These are phyloP conservation scores for Poronia punctata DNA, from an alignment of 495 filamentous ascomycete species.

Conservation along the genomic window DNA sequence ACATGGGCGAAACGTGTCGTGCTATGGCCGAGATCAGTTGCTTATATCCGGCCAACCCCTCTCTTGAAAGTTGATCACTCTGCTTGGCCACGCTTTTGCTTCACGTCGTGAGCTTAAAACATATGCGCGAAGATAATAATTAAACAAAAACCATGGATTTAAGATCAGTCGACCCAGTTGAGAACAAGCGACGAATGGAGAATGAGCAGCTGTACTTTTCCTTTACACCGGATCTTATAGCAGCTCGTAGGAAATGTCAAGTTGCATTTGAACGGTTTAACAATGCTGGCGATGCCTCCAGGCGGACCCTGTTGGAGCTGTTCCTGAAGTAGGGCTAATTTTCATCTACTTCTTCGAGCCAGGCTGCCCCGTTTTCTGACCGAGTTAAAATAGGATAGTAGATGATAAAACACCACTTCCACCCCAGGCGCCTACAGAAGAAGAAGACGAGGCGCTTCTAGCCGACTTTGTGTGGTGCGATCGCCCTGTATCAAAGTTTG, in stretches of 20 bases:
- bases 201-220: conserved; percentile 46
- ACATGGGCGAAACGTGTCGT: too few species aligned
- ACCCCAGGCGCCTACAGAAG: conserved; percentile 40
- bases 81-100: too few species aligned
- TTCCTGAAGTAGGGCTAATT: conserved; percentile 60
- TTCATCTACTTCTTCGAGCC: too few species aligned
- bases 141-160: conserved; percentile 5
- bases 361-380: not conserved
- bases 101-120: too few species aligned
- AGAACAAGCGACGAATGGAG: conserved; percentile 43
- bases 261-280: conserved; percentile 58
- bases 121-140: too few species aligned
- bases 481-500: conserved; percentile 57
- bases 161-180: conserved; percentile 12
- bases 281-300: conserved; percentile 46
- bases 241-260: conserved; percentile 52
- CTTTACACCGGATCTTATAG: conserved; percentile 40
- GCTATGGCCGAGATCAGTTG: too few species aligned
- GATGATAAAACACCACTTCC: conserved; percentile 57
- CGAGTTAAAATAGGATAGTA: conserved; percentile 41
- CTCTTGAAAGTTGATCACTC: too few species aligned
- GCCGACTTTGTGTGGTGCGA: conserved; percentile 62
- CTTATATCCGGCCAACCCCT: too few species aligned
- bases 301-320: conserved; percentile 56
- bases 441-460: conserved; percentile 55